A percentile compares a stretch with the other conserved stretches of the same genome.
Evolutionary conservation across 2,329 filamentous ascomycete species (phyloP).

Genomic region (Exophiala phaeomuriformis): DNA sequence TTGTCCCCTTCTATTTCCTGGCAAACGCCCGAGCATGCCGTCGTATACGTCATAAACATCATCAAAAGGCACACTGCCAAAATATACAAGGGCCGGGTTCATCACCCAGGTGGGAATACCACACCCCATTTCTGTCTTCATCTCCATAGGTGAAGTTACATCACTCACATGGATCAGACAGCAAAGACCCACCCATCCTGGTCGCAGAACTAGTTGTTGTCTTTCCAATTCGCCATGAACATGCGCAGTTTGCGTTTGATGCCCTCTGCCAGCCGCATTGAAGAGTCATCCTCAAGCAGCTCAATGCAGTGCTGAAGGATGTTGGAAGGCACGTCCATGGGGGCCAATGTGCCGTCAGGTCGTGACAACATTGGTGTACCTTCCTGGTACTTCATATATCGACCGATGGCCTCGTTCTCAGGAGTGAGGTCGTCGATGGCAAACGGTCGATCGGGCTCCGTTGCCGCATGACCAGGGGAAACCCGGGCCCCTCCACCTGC

Average conservation of each 20-base stretch:
- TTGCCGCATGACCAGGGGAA: constrained; percentile 28
- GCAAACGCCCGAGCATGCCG: no score
- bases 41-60: no score
- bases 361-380: constrained; percentile 48
- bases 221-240: constrained; percentile 30
- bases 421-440: constrained; percentile 46
- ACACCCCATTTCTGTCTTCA: no score
- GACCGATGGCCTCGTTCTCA: constrained; percentile 46
- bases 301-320: constrained; percentile 48
- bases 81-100: no score
- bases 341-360: constrained; percentile 42
- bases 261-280: constrained; percentile 49
- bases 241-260: constrained; percentile 48
- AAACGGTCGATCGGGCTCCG: constrained; percentile 37
- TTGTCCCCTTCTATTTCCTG: no score
- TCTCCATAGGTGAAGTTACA: not conserved
- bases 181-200: not conserved
- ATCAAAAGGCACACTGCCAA: no score
- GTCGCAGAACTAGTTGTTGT: constrained; percentile 6
- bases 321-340: constrained; percentile 43
- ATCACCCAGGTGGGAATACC: no score
- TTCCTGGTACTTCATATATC: constrained; percentile 48
- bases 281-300: constrained; percentile 47
- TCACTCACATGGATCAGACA: not conserved
- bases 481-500: constrained; percentile 41